phyloP scores from a whole-genome alignment of 441 rosid species.

The Viola pubescens region DNA sequence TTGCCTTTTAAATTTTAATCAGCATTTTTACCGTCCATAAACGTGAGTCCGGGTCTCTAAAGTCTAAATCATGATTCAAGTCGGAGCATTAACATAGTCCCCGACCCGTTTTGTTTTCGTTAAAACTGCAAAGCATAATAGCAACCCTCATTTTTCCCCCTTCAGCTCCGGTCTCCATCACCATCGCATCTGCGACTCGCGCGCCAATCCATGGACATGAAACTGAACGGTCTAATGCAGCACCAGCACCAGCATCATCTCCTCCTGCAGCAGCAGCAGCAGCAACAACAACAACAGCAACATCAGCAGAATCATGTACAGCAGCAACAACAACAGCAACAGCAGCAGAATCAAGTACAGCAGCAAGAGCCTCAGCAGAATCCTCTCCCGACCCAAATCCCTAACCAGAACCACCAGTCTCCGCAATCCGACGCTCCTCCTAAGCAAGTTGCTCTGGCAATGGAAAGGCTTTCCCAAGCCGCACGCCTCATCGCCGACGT shows the following conservation, averaged over 20 bases:
- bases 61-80: no score
- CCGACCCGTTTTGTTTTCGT: no score
- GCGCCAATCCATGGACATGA: background rate
- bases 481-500: constrained; percentile 82
- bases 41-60: no score
- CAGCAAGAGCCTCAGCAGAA: background rate
- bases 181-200: no score
- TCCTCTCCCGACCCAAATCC: background rate
- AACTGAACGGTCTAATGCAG: background rate
- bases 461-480: constrained; percentile 89
- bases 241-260: background rate
- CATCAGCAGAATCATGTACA: background rate
- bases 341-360: background rate
- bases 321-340: constrained; percentile 1
- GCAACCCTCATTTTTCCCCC: no score
- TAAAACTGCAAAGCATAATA: no score
- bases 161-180: no score
- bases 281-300: background rate
- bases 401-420: constrained; percentile 13
- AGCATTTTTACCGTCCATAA: no score
- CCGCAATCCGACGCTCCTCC: constrained; percentile 72
- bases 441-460: constrained; percentile 86
- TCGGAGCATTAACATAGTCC: no score
- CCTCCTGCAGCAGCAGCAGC: background rate
- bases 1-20: no score